Evolutionary conservation across 78 protist species (phyloP), one percentile per base, ranked within the genome.

Genomic region (Dictyostelium intermedium): DNA sequence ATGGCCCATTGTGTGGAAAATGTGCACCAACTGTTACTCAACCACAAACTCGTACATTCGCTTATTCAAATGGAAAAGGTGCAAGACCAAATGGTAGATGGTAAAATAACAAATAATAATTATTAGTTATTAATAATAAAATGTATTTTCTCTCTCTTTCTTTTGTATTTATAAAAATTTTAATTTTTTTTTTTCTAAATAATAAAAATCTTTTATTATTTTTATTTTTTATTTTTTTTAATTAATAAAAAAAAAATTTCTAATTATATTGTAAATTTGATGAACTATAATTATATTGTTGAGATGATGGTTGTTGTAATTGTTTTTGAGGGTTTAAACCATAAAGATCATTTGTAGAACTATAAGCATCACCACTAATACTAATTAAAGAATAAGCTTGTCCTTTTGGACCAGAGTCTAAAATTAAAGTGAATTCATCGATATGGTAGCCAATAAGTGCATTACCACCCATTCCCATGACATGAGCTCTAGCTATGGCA

Each of bases 391-490:
- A 91, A 30, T 95, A 95, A 3, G 92, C 91, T 43, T 95, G 97
- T 50, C 93, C 91, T 82, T 95, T 95, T 66, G 85, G 83, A 30
- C 95, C 92, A 60, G 74, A 73, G 32, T 95, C 93, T 34, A 87
- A 41, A 25, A 95, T 77, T 16, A 87, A 34, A 56, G 72, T 81
- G 43, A 92, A 83, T 37, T 87, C 91, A 35, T 95, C 91, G 18
- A 95, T 79, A 35, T 86, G 61, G 32, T 95, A 95, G 30, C 91
- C 82, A 41, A 92, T 66, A n/a, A 89, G 34, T 5, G 95, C 96
- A 80, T 96, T 96, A n/a, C 96, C 97, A 69, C 97, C 97, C 25
- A 93, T 63, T 8, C 85, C 47, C 14, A 77, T 39, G 3, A 92
- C 92, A n/a, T 92, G 96, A 4, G 96, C 87, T 77, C 95, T 74